Evolutionary conservation across 208 protist species (phyloP).

Genomic region (Ichthyophonus hoferi): DNA sequence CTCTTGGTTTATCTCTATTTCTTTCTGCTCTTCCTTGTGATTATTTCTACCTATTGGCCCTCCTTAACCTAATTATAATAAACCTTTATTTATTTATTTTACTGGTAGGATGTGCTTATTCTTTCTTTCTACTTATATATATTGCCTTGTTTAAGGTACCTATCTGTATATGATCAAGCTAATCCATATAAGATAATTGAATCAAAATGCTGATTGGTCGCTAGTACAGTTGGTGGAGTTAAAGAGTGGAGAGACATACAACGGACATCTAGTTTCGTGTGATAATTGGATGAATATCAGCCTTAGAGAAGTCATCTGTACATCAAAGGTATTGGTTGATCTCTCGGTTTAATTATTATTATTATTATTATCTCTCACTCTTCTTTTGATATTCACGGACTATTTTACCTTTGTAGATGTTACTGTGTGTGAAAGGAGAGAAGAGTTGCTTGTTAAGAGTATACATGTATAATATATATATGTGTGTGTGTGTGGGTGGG

Average conservation of each 20-base stretch:
- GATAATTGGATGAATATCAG: slow-evolving; percentile 82
- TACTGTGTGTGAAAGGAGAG: too few species aligned
- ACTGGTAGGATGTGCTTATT: not conserved
- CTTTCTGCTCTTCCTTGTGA: not conserved
- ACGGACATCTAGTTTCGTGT: slow-evolving; percentile 72
- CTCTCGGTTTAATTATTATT: too few species aligned
- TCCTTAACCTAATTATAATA: too few species aligned
- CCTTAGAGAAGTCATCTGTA: slow-evolving; percentile 71
- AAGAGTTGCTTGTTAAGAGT: too few species aligned
- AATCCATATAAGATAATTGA: too few species aligned
- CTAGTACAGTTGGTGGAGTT: slow-evolving; percentile 72
- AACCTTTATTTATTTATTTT: too few species aligned
- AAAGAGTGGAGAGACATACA: slow-evolving; percentile 85
- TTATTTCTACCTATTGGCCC: not conserved
- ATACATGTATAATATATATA: too few species aligned
- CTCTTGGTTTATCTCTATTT: not conserved
- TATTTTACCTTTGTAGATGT: too few species aligned
- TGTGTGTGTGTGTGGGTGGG: too few species aligned
- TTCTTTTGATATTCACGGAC: too few species aligned
- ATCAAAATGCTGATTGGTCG: not conserved
- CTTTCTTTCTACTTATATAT: not conserved
- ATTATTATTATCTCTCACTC: too few species aligned
- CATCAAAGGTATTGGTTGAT: slow-evolving; percentile 59
- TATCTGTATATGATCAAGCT: too few species aligned
- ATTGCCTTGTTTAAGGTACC: not conserved